Evolutionary conservation across 371 early-diverging fungal genomes (phyloP).

Genomic region (Mortierella sp.): DNA sequence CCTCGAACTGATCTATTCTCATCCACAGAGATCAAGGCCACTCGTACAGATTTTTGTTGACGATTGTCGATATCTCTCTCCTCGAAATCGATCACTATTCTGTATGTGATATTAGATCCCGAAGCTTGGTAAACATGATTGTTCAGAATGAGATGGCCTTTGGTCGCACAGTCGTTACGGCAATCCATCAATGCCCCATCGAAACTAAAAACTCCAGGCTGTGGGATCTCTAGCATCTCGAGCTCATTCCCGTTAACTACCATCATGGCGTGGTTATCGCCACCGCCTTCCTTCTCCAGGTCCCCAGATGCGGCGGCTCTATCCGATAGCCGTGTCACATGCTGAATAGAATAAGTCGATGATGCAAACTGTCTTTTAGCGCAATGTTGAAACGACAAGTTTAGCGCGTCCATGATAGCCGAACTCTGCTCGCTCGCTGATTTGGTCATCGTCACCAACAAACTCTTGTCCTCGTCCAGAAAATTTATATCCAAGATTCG

Average conservation of each 20-base stretch:
- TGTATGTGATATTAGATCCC: constrained; percentile 5
- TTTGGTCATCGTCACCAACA: constrained; percentile 14
- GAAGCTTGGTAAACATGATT: constrained; percentile 9
- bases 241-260: constrained; percentile 20
- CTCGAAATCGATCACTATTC: constrained; percentile 20
- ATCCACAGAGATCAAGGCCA: constrained; percentile 10
- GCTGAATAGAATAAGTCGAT: constrained; percentile 25
- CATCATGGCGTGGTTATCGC: constrained; percentile 9
- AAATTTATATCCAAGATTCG: constrained; percentile 21
- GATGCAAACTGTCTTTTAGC: constrained; percentile 13
- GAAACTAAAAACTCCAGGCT: constrained; percentile 1
- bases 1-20: constrained; percentile 8
- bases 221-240: constrained; percentile 24
- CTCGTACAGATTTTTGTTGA: constrained; percentile 2
- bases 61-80: constrained; percentile 14
- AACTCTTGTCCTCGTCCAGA: constrained; percentile 24
- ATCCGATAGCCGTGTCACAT: background rate
- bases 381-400: constrained; percentile 17
- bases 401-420: constrained; percentile 25
- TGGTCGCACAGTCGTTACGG: background rate
- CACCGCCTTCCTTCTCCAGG: background rate
- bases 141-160: background rate
- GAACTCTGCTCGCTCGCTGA: constrained; percentile 16
- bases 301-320: background rate
- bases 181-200: constrained; percentile 2